Evolutionary conservation across 176 grass and related monocot species (phyloP), one percentile per base, ranked within the genome.

Genomic region (Areca catechu): DNA sequence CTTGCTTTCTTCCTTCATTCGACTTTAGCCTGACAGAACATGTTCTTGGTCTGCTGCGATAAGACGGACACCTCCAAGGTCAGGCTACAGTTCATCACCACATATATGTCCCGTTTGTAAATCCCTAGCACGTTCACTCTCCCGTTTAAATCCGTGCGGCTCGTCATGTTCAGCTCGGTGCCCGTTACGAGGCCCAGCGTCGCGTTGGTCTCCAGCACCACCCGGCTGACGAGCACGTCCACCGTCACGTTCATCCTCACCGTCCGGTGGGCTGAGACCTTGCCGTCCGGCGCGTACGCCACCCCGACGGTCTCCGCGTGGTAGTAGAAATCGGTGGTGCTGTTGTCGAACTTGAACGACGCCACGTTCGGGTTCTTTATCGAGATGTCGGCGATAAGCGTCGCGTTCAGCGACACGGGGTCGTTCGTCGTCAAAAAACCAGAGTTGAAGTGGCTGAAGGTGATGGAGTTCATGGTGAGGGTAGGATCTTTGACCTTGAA

Each of bases 81-180:
- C 70, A 84, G 71, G 67, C 64, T 66, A 57, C 93, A 97, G 71
- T 85, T 88, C 80, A 88, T 69, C 72, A 50, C 78, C 54, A 97
- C 64, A 53, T 85, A 34, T 16, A 97, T 71, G 67, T 92, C 17
- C 68, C 78, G 86, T 68, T 80, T 97, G 67, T 92, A 97, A 64
- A 97, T 57, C 0, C 87, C 78, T 4, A 88, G 74, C 43, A 97
- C 72, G 88, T 50, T 62, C 23, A 88, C 72, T 29, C 75, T 84
- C 9, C 93, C 93, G 25, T 5, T 23, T 53, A 97, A 62, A 57
- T 77, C 87, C 57, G 87, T 97, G 67, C 74, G 82, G 83, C 81
- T 97, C 3, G 78, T 92, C 22, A 92, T 20, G 69, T 83, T 73
- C 62, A 88, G 63, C 24, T 30, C 74, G 15, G 22, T 55, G 0